Evolutionary conservation across 148 eudicot species (phyloP).

Genomic region (Vaccinium corymbosum): DNA sequence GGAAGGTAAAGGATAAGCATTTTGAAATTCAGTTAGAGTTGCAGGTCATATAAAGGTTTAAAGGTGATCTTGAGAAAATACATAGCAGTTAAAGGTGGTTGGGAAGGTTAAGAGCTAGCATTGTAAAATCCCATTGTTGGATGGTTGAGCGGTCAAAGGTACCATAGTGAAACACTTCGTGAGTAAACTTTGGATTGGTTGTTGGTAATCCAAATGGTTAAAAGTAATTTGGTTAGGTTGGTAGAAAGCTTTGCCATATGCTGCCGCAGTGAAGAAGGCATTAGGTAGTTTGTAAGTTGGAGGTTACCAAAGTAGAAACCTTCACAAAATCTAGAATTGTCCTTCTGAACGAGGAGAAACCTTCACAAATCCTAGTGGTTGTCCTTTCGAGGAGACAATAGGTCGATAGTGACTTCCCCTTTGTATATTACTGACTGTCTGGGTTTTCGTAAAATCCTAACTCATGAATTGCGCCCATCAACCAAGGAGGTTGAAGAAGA

Average conservation of each 20-base stretch:
- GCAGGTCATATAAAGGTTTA: not conserved
- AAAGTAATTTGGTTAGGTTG: too few species aligned
- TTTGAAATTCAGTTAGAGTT: not conserved
- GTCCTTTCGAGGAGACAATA: not conserved
- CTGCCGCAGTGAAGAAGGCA: too few species aligned
- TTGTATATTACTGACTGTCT: not conserved
- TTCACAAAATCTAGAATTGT: not conserved
- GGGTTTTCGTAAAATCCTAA: not conserved
- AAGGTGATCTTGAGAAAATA: not conserved
- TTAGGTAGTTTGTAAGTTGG: not conserved
- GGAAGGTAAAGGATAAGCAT: not conserved
- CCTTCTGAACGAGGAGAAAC: not conserved
- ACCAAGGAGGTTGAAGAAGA: slow-evolving; percentile 3
- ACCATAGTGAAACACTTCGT: not conserved
- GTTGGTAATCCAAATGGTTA: not conserved
- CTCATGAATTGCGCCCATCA: not conserved
- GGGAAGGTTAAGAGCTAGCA: not conserved
- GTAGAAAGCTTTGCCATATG: too few species aligned
- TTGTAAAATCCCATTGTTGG: not conserved
- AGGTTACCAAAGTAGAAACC: not conserved
- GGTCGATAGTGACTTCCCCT: not conserved
- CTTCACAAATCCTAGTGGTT: not conserved
- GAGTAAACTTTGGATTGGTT: not conserved
- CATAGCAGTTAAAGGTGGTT: not conserved
- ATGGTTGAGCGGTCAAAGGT: not conserved